These are phyloP conservation scores for Trichoderma cornu-damae DNA, from an alignment of 2,329 filamentous ascomycete genomes.

Conservation along the genomic window DNA sequence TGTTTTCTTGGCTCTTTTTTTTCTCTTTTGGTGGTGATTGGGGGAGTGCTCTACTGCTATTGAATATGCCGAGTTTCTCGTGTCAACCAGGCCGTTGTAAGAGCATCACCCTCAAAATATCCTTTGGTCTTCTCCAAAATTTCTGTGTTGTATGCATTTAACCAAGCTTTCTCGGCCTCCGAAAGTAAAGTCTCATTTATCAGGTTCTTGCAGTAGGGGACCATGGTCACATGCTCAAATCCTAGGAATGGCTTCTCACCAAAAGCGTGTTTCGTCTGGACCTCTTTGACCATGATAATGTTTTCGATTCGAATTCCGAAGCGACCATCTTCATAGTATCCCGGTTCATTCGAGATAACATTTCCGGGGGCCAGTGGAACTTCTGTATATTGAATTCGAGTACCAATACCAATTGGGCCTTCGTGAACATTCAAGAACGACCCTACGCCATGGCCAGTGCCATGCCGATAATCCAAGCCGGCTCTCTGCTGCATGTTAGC, in stretches of 20 bases:
- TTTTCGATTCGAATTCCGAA: conserved; percentile 98
- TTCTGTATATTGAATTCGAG: conserved; percentile 83
- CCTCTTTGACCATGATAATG: conserved; percentile 82
- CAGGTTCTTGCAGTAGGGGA: conserved; percentile 84
- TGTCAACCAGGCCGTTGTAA: conserved; percentile 75
- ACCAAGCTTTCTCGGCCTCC: conserved; percentile 70
- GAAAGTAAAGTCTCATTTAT: conserved; percentile 72
- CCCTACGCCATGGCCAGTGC: conserved; percentile 92
- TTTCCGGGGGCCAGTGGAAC: conserved; percentile 87
- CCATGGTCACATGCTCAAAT: conserved; percentile 97
- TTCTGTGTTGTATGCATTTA: conserved; percentile 79
- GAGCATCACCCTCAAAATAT: conserved; percentile 67
- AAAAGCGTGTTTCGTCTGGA: conserved; percentile 80
- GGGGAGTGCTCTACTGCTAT: conserved; percentile 11
- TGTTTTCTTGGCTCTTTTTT: background rate
- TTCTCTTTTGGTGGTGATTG: background rate
- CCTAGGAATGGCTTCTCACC: conserved; percentile 91
- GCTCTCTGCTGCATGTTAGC: conserved; percentile 38
- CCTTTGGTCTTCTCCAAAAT: conserved; percentile 75
- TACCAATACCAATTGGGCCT: conserved; percentile 93
- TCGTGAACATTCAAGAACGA: conserved; percentile 97
- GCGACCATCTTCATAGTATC: conserved; percentile 91
- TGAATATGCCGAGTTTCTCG: conserved; percentile 70
- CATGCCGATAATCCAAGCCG: conserved; percentile 91
- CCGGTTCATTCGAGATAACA: conserved; percentile 92